Evolutionary conservation across 2,329 filamentous ascomycete species (phyloP).

Genomic region (Penicillium sp.): DNA sequence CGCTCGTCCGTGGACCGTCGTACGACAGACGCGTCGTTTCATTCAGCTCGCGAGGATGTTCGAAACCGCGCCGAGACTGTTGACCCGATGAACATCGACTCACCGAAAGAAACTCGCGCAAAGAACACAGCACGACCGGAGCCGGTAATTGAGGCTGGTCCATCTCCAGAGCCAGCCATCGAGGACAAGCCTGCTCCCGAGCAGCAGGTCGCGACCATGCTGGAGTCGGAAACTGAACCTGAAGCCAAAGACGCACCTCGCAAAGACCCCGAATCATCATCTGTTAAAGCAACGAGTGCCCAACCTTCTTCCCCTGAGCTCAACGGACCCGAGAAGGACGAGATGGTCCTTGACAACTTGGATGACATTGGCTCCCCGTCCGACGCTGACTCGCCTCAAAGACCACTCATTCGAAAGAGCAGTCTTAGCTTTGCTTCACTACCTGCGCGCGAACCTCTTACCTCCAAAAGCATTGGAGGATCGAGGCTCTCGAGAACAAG

Average conservation of each 20-base stretch:
- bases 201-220: background rate
- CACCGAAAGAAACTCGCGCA: slow-evolving; percentile 27
- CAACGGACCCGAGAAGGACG: slow-evolving; percentile 34
- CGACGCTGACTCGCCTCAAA: slow-evolving; percentile 52
- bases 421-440: slow-evolving; percentile 93
- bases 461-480: slow-evolving; percentile 79
- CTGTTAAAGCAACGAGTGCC: slow-evolving; percentile 21
- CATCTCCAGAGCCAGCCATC: background rate
- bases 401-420: slow-evolving; percentile 84
- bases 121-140: slow-evolving; percentile 24
- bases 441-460: slow-evolving; percentile 85
- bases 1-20: slow-evolving; percentile 40
- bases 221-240: slow-evolving; percentile 20
- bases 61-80: slow-evolving; percentile 40
- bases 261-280: slow-evolving; percentile 21
- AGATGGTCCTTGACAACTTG: slow-evolving; percentile 42
- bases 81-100: slow-evolving; percentile 43
- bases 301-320: slow-evolving; percentile 24
- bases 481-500: slow-evolving; percentile 75
- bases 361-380: slow-evolving; percentile 56
- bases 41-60: slow-evolving; percentile 50
- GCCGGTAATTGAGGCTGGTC: slow-evolving; percentile 14
- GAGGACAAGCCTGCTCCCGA: background rate
- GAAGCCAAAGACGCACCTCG: slow-evolving; percentile 19
- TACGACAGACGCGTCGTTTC: slow-evolving; percentile 52